Conservation (phyloP, 139 green algal species). For the Tetradesmus lagerheimii region DNA sequence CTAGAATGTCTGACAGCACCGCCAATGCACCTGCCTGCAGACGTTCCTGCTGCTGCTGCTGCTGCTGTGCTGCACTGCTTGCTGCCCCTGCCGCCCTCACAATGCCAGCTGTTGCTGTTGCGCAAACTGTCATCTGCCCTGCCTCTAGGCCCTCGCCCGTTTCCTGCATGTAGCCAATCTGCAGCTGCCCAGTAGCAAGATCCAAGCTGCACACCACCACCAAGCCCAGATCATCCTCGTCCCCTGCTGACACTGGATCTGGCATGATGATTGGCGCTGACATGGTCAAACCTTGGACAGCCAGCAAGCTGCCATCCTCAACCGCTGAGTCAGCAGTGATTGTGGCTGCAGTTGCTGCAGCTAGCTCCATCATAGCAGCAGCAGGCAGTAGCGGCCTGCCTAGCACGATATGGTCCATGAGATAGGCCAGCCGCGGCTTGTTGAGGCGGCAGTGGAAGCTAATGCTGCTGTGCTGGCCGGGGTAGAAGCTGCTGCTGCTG, state of each 20-base stretch:
- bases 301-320: conserved; percentile 12
- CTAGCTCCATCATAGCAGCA: conserved; percentile 78
- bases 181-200: conserved; percentile 33
- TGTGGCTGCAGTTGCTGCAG: conserved; percentile 52
- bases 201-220: conserved; percentile 47
- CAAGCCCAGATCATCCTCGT: neutral
- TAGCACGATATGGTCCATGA: conserved; percentile 59
- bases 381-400: conserved; percentile 71
- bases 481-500: conserved; percentile 10
- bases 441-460: conserved; percentile 32
- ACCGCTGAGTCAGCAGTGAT: conserved; percentile 25
- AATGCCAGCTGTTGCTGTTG: conserved; percentile 3
- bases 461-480: neutral
- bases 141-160: neutral
- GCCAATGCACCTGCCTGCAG: neutral
- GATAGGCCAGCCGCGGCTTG: conserved; percentile 48
- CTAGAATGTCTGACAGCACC: neutral
- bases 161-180: conserved; percentile 15
- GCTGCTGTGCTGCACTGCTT: neutral
- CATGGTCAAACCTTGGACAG: conserved; percentile 47
- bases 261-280: conserved; percentile 57
- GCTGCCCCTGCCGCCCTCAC: neutral
- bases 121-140: neutral
- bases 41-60: conserved; percentile 5
- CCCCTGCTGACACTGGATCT: neutral